phyloP scores from a whole-genome alignment of 441 rosid species.

The Erysimum pusillum region DNA sequence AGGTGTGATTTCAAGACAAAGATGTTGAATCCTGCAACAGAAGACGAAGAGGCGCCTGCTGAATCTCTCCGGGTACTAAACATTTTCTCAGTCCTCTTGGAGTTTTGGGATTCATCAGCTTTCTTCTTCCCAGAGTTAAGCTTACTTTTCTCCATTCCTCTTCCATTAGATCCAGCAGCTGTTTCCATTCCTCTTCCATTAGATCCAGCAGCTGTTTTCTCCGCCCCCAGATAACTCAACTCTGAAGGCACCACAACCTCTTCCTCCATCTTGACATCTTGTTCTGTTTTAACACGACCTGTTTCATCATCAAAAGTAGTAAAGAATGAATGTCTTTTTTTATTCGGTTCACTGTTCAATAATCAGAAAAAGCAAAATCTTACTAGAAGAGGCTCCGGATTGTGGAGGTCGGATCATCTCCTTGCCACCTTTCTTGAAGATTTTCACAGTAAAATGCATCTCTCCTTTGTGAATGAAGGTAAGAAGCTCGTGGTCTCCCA shows the following conservation, averaged over 20 bases:
- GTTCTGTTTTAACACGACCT: slow-evolving; percentile 38
- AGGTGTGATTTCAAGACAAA: slow-evolving; percentile 23
- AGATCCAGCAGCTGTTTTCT: too few species aligned
- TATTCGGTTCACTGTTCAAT: background rate
- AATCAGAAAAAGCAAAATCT: slow-evolving; percentile 1
- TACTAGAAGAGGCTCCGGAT: slow-evolving; percentile 3
- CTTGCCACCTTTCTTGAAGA: slow-evolving; percentile 24
- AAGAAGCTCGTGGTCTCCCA: slow-evolving; percentile 36
- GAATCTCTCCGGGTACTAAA: background rate
- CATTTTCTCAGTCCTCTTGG: background rate
- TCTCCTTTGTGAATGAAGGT: slow-evolving; percentile 36
- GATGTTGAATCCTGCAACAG: slow-evolving; percentile 15
- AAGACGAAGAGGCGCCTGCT: background rate
- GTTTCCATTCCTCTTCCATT: too few species aligned
- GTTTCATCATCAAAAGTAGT: slow-evolving; percentile 14
- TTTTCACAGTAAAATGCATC: slow-evolving; percentile 33
- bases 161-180: too few species aligned
- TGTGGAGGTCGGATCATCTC: slow-evolving; percentile 23
- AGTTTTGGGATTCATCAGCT: too few species aligned
- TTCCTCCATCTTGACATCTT: slow-evolving; percentile 5
- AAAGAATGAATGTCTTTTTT: background rate
- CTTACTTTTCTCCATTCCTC: too few species aligned
- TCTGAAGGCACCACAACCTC: slow-evolving; percentile 11
- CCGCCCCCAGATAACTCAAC: background rate
- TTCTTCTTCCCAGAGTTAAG: too few species aligned